These are phyloP conservation scores for Prunus armeniaca DNA, from an alignment of 306 rosid genomes.

Conservation along the genomic window DNA sequence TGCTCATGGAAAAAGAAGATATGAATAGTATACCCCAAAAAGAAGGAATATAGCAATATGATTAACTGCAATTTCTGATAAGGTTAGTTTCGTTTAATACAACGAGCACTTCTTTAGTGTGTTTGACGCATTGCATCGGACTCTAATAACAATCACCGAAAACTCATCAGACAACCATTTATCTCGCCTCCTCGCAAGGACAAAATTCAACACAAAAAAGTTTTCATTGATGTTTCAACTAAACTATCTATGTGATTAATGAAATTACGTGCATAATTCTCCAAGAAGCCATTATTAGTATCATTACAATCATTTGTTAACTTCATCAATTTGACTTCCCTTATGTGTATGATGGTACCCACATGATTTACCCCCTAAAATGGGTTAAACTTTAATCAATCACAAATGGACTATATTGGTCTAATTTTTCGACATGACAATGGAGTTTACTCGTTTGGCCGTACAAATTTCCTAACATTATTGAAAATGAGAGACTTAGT, in stretches of 20 bases:
- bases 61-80: no score
- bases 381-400: conserved; percentile 3
- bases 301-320: conserved; percentile 8
- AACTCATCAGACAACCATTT: neutral
- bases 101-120: neutral
- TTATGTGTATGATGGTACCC: neutral
- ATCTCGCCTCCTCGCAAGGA: neutral
- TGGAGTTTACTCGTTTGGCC: conserved; percentile 10
- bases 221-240: neutral
- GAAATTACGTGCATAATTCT: conserved; percentile 11
- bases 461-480: conserved; percentile 4
- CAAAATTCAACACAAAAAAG: neutral
- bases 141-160: neutral
- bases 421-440: neutral
- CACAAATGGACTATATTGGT: neutral
- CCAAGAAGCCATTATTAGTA: conserved; percentile 1
- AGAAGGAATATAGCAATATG: no score
- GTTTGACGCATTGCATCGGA: neutral
- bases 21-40: neutral
- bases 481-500: conserved; percentile 19
- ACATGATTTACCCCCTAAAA: neutral
- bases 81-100: neutral
- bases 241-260: neutral
- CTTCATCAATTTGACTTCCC: neutral
- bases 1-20: neutral